These are phyloP conservation scores for Boletus semigastroideus DNA, from an alignment of 1,284 basidiomycete genomes.

Conservation along the genomic window DNA sequence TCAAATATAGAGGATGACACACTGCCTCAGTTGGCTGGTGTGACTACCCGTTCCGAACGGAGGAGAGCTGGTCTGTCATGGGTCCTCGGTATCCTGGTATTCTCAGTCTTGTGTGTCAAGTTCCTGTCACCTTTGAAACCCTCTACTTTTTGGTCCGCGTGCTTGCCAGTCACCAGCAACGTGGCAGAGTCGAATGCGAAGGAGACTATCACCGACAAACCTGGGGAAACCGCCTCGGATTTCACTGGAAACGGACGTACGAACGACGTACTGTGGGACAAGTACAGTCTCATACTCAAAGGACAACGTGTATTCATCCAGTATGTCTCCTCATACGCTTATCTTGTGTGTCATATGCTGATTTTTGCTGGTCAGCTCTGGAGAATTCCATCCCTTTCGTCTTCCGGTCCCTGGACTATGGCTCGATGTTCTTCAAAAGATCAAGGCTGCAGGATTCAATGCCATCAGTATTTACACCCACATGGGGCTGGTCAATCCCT, in stretches of 20 bases:
- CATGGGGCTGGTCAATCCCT: constrained; percentile 75
- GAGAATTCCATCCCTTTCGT: constrained; percentile 84
- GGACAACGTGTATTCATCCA: constrained; percentile 35
- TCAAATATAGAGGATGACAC: background rate
- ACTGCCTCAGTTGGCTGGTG: background rate
- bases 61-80: constrained; percentile 15
- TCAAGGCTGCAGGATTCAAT: constrained; percentile 81
- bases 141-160: constrained; percentile 1
- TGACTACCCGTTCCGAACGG: background rate
- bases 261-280: constrained; percentile 33
- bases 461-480: constrained; percentile 71
- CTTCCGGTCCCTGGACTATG: constrained; percentile 78
- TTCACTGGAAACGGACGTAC: constrained; percentile 34
- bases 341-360: constrained; percentile 1
- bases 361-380: constrained; percentile 39
- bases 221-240: background rate
- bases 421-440: constrained; percentile 80
- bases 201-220: background rate
- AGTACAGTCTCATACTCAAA: constrained; percentile 33
- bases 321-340: constrained; percentile 16
- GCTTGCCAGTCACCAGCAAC: background rate
- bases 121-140: constrained; percentile 15
- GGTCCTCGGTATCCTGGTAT: constrained; percentile 7
- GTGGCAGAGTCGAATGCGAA: no score
- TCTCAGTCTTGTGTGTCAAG: constrained; percentile 22